phyloP scores from a whole-genome alignment of 306 rosid genomes.

The Quercus berberidifolia region DNA sequence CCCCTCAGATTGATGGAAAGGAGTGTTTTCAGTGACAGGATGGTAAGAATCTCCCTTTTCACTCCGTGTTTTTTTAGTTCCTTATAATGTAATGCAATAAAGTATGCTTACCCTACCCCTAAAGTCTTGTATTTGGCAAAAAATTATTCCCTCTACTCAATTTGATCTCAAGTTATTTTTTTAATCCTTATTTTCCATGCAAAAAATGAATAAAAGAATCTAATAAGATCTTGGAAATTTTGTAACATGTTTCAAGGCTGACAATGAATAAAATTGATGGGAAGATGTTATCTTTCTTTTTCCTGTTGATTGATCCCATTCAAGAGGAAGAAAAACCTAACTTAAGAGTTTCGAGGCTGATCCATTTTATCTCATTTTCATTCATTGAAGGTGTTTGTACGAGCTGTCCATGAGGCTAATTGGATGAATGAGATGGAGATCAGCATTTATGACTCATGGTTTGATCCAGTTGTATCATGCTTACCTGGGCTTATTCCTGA shows the following conservation, averaged over 20 bases:
- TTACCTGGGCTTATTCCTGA: constrained; percentile 97
- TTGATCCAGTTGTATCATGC: constrained; percentile 93
- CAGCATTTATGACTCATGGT: constrained; percentile 98
- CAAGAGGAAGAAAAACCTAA: constrained; percentile 20
- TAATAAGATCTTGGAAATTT: not conserved
- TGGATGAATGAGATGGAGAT: constrained; percentile 99
- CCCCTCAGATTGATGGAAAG: constrained; percentile 98
- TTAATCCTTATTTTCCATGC: not conserved
- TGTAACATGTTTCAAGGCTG: not conserved
- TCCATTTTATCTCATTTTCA: constrained; percentile 29
- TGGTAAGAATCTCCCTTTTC: constrained; percentile 51
- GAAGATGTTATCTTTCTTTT: constrained; percentile 12
- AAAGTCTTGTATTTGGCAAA: not conserved
- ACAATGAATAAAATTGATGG: constrained; percentile 20
- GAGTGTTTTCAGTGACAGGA: constrained; percentile 98
- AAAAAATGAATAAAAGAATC: not conserved
- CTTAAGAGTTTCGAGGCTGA: constrained; percentile 32
- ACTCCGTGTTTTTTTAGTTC: not conserved
- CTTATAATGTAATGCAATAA: not conserved
- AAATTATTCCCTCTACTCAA: not conserved
- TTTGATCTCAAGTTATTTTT: not conserved
- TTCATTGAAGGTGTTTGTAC: constrained; percentile 73
- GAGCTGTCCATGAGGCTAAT: constrained; percentile 97
- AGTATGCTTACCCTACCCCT: not conserved
- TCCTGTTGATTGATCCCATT: constrained; percentile 19